These are phyloP conservation scores for Psilocybe sp. DNA, from an alignment of 768 basidiomycete genomes.

Conservation along the genomic window DNA sequence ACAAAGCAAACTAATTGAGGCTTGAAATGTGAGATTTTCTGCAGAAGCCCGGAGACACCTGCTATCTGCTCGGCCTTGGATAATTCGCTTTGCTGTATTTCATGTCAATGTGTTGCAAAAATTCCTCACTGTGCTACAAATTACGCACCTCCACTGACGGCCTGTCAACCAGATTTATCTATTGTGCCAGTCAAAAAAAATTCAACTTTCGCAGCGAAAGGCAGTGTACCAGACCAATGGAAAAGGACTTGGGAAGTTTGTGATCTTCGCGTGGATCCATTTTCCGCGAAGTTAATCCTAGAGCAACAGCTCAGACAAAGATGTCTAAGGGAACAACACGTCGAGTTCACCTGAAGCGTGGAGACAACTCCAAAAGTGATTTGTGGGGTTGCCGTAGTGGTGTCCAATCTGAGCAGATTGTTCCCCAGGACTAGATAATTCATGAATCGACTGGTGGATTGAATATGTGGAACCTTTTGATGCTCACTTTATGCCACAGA, in stretches of 20 bases:
- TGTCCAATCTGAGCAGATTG: slow-evolving; percentile 69
- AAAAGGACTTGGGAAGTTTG: slow-evolving; percentile 54
- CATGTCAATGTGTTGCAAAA: not conserved
- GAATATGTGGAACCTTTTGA: not conserved
- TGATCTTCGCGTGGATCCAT: slow-evolving; percentile 58
- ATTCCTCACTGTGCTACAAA: not conserved
- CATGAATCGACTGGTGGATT: not conserved
- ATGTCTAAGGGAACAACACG: not conserved
- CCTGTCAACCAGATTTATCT: slow-evolving; percentile 78
- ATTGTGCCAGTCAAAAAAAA: not conserved
- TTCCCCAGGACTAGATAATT: slow-evolving; percentile 53
- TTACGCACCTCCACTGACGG: slow-evolving; percentile 58
- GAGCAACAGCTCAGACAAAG: not conserved
- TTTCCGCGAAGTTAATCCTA: slow-evolving; percentile 57
- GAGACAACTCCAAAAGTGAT: slow-evolving; percentile 81
- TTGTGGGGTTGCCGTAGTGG: slow-evolving; percentile 77
- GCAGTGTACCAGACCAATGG: slow-evolving; percentile 58
- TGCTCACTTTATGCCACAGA: slow-evolving; percentile 82
- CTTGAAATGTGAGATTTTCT: slow-evolving; percentile 52
- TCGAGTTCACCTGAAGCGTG: slow-evolving; percentile 54
- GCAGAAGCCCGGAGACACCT: slow-evolving; percentile 55
- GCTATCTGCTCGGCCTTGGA: slow-evolving; percentile 46
- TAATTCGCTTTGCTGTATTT: slow-evolving; percentile 50
- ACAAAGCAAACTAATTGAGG: slow-evolving; percentile 78
- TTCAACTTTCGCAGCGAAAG: not conserved